phyloP scores from a whole-genome alignment of 495 filamentous ascomycete species.

The Trichodelitschia bisporula region DNA sequence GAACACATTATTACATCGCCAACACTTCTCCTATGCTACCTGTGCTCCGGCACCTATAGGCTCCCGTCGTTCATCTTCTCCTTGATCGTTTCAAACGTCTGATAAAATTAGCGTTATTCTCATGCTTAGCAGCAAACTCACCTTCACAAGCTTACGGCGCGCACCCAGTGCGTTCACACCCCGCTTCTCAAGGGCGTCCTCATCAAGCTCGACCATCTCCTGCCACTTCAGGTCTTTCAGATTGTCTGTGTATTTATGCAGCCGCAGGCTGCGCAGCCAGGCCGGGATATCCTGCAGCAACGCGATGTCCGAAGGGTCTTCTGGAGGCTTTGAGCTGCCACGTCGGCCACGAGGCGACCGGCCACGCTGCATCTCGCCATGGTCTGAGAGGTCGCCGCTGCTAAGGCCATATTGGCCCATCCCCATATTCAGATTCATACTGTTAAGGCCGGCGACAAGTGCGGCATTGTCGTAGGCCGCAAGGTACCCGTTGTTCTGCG shows the following conservation, averaged over 20 bases:
- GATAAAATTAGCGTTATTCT: too few species aligned
- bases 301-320: conserved; percentile 81
- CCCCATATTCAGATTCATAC: too few species aligned
- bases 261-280: conserved; percentile 81
- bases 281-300: conserved; percentile 87
- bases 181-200: conserved; percentile 76
- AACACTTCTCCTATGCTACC: too few species aligned
- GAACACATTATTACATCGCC: too few species aligned
- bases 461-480: conserved; percentile 73
- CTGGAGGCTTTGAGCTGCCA: conserved; percentile 89
- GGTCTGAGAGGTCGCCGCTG: conserved; percentile 76
- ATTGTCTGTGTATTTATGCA: conserved; percentile 98
- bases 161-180: conserved; percentile 92
- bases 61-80: too few species aligned
- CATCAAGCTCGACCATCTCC: conserved; percentile 77
- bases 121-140: too few species aligned
- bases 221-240: conserved; percentile 92
- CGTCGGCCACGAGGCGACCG: conserved; percentile 79
- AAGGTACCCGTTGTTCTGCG: conserved; percentile 89
- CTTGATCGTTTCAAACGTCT: too few species aligned
- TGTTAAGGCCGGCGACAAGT: conserved; percentile 40
- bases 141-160: conserved; percentile 95
- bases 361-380: conserved; percentile 34
- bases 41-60: too few species aligned
- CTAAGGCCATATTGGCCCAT: conserved; percentile 45